Evolutionary conservation across 2,329 filamentous ascomycete species (phyloP), one percentile per base, ranked within the genome.

Genomic region (Calonectria naviculata): DNA sequence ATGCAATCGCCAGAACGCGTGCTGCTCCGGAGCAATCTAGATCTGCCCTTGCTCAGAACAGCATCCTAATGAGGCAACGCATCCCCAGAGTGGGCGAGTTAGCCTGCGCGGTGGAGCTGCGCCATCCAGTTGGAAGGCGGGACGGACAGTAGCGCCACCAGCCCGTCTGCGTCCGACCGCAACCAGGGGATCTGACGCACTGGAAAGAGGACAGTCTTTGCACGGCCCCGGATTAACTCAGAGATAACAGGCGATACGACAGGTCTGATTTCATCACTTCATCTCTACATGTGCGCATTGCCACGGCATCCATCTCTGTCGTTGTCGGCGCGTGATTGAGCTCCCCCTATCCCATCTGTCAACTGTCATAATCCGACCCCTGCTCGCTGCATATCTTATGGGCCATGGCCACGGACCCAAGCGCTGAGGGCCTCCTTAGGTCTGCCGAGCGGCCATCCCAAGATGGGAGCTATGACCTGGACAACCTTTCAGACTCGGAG

Each of bases 391-490:
- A 67, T 31, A 24, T 47, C 41, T 15, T 42, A 70, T 71, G 71
- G 58, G 64, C 65, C 24, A 58, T 58, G 52, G 72, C 42, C 26
- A 78, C 78, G 79, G 81, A 83, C 71, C 79, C 77, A 24, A 81
- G 79, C 65, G 78, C 76, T 46, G 77, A 81, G 71, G 78, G 80
- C 19, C 80, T 83, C 29, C 78, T 83, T 17, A 68, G 70, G 6
- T 65, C 73, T 47, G 74, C 71, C 42, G 71, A 75, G n/a, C 65
- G 75, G 19, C 56, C 70, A 8, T 78, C 76, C 24, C 64, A 69
- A 29, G 77, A 80, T 29, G 76, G 64, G 9, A 74, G 75, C 58
- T 73, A 80, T 34, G 75, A 73, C 47, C 74, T 75, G 29, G 77
- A 78, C 54, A 72, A 73, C 31, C 71, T 74, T 28, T 82, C 80